Evolutionary conservation across 1,284 basidiomycete species (phyloP), one percentile per base, ranked within the genome.

Genomic region (Lentinula novae-zelandiae): DNA sequence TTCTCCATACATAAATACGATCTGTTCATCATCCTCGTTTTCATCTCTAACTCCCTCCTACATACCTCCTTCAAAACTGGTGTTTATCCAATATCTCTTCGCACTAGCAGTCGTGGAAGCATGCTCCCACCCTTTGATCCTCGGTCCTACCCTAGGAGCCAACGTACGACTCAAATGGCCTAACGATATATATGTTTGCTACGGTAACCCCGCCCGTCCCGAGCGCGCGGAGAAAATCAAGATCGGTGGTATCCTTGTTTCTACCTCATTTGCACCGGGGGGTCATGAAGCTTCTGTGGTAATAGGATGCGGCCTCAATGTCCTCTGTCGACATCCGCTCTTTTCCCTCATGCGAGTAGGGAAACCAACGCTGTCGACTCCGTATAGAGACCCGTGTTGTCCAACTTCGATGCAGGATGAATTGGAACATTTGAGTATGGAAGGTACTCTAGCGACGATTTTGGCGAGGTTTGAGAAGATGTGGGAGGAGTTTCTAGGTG

Each of bases 61-160:
- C 0, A 75, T 93, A 60, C 85, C 87, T 4, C 79, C 87, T 3
- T 78, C 80, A 38, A 87, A 87, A 61, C 81, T 98, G 48, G 94
- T 98, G 13, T 97, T 99, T 69, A 77, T 96, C n/a, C 97, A 99
- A 70, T 99, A 99, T 71, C 82, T 99, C 0, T 91, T 92, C 62
- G 93, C 90, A 0, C 77, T 99, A 34, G 93, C 96, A 0, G 88
- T 98, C n/a, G 86, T 89, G 3, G 90, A 96, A 67, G 95, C 93
- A 0, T 89, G 92, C 65, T 76, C 84, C 1, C 78, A 82, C 36
- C 72, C 76, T 12, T 72, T 64, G 5, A 77, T 86, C 8, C 76
- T 92, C 0, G 87, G 75, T 6, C 17, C 49, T 0, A 48, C 73
- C 72, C 78, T 78, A 63, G 90, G 87, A 0, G 75, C 79, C 12